phyloP scores from a whole-genome alignment of 139 green algal species.

The Spirogloea muscicola region DNA sequence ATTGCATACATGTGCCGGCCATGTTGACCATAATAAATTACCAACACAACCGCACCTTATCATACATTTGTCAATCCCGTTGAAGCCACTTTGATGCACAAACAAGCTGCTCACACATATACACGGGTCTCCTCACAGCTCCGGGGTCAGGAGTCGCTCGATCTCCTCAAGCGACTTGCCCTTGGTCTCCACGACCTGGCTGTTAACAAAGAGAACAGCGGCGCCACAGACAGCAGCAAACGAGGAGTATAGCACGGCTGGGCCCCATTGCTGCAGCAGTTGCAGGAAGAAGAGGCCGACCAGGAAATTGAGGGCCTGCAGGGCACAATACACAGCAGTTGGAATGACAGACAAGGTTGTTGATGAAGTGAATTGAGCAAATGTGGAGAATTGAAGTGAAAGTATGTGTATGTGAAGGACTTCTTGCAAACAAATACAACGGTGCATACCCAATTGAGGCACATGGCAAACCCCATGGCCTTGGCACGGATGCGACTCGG shows the following conservation, averaged over 20 bases:
- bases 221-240: conserved; percentile 6
- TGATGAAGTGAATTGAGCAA: not conserved
- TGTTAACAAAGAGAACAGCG: conserved; percentile 6
- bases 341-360: not conserved
- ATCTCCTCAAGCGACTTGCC: conserved; percentile 31
- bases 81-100: too few relatives aligned
- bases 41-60: too few relatives aligned
- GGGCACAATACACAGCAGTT: not conserved
- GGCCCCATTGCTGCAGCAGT: conserved; percentile 4
- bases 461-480: conserved; percentile 19
- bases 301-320: conserved; percentile 35
- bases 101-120: not conserved
- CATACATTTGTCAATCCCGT: too few relatives aligned
- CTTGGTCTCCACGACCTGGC: conserved; percentile 17
- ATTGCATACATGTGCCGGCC: too few relatives aligned
- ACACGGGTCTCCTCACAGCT: not conserved
- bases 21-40: too few relatives aligned
- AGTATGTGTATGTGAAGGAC: not conserved
- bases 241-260: conserved; percentile 1
- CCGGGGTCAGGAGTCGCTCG: not conserved
- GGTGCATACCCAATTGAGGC: conserved; percentile 25
- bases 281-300: conserved; percentile 18
- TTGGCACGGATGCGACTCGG: conserved; percentile 68
- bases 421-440: not conserved
- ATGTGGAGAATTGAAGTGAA: not conserved